Base-by-base conservation (phyloP, 106 monocot species). In the Platanthera guangdongensis region DNA sequence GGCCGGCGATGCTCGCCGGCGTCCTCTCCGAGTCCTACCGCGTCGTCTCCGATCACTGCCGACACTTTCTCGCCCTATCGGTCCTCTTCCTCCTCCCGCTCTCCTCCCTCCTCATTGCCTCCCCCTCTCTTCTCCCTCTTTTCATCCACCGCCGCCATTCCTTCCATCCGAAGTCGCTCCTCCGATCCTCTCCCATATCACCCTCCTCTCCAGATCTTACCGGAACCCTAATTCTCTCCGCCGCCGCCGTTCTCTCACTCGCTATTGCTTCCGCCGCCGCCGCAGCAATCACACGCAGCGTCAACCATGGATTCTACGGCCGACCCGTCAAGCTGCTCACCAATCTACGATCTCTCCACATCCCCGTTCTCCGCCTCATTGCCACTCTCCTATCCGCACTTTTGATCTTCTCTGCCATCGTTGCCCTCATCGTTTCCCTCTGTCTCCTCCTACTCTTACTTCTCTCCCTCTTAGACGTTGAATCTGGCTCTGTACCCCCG, bases 41-140 rank as follows among this genome's bases (percentile, higher is more conserved):
- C 22, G 64, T 77, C 64, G 64, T 77, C 3, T 63, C 76, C 65
- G 64, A 49, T 39, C 76, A 77, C 76, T 64, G 65, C 76, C 76
- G 76, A 6, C 76, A 77, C 76, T 65, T 77, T 50, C 64, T 65
- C 76, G 76, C 64, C 25, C 65, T 77, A 18, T 65, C 64, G 3
- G 49, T 65, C 62, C 76, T 77, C 18, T 65, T 65, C 50, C 63
- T 77, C 51, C 64, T 65, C 50, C 64, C 76, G 3, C 76, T 77
- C 65, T 77, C 76, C 25, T 65, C 64, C 64, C 47, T 59, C 19
- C 47, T 75, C 15, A 45, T 75, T 47, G 50, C 75, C 21, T 75
- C 75, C 47, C 55, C 57, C 45, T 75, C 75, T 3, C 57, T 75
- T 47, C 47, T 75, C 46, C 75, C 47, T 48, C 59, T 75, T 47